Percentiles rank a stretch among this genome's conserved stretches.
phyloP scores from a whole-genome alignment of 352 stramenopile genomes.

The Poterioochromonas sp. region DNA sequence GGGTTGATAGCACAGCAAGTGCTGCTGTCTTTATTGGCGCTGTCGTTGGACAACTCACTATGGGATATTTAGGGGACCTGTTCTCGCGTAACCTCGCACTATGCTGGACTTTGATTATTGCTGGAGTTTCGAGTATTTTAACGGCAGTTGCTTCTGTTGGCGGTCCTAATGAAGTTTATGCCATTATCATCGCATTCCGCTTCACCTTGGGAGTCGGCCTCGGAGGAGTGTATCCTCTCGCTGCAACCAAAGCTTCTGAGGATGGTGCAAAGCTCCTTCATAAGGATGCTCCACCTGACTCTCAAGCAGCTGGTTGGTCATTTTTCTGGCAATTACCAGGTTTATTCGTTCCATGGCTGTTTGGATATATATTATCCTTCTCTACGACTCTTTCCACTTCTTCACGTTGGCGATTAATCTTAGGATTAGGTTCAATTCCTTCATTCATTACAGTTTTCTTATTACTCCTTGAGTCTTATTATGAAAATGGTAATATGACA shows the following conservation, averaged over 20 bases:
- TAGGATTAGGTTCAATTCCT: conserved; percentile 38
- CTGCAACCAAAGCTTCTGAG: background rate
- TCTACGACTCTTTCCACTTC: background rate
- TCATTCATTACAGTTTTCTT: background rate
- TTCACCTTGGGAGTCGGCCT: background rate
- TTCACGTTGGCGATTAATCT: background rate
- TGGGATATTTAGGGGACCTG: background rate
- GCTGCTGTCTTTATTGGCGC: conserved; percentile 19
- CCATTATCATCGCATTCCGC: background rate
- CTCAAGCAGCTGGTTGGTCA: conserved; percentile 52
- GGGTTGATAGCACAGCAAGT: background rate
- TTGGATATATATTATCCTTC: background rate
- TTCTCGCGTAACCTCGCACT: background rate
- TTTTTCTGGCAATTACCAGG: conserved; percentile 40
- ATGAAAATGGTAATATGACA: no score
- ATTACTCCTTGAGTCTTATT: background rate
- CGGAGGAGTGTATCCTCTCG: conserved; percentile 1
- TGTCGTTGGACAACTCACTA: background rate
- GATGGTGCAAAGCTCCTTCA: no score
- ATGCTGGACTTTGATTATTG: background rate
- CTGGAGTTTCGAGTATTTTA: background rate
- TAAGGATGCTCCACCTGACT: conserved; percentile 34
- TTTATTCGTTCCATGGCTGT: background rate
- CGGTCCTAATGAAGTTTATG: background rate
- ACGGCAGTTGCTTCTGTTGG: background rate